Evolutionary conservation across 2,329 filamentous ascomycete species (phyloP).

Genomic region (Colletotrichum sp.): DNA sequence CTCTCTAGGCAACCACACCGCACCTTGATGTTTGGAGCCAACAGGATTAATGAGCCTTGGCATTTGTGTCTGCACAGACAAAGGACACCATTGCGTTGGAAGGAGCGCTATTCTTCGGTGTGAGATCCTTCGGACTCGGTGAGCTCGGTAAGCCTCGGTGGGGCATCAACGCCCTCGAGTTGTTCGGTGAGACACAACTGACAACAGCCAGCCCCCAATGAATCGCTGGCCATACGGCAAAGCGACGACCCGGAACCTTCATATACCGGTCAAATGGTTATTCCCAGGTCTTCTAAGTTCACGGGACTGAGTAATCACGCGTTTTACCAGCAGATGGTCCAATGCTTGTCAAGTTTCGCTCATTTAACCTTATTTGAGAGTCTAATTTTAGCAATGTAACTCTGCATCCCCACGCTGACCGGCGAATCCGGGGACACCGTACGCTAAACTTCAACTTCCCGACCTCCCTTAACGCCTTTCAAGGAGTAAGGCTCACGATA

Average conservation of each 20-base stretch:
- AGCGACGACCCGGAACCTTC: neutral
- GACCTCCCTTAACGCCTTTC: neutral
- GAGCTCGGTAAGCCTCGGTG: neutral
- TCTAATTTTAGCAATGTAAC: neutral
- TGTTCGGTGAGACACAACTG: neutral
- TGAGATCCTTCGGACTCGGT: neutral
- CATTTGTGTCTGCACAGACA: neutral
- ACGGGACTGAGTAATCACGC: neutral
- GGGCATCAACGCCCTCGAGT: fast-evolving
- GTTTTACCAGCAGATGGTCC: neutral
- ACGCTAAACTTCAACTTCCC: neutral
- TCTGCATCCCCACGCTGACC: neutral
- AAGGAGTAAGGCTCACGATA: neutral
- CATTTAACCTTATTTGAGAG: neutral
- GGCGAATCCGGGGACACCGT: neutral
- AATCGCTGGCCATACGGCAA: neutral
- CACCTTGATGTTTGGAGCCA: neutral
- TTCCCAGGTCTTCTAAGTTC: neutral
- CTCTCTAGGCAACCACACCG: neutral
- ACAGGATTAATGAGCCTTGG: neutral
- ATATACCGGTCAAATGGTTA: neutral
- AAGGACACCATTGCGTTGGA: neutral
- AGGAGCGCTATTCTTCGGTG: fast-evolving
- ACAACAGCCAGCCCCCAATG: neutral
- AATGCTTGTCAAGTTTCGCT: neutral